Evolutionary conservation across 495 filamentous ascomycete species (phyloP).

Genomic region (Terfezia claveryi): DNA sequence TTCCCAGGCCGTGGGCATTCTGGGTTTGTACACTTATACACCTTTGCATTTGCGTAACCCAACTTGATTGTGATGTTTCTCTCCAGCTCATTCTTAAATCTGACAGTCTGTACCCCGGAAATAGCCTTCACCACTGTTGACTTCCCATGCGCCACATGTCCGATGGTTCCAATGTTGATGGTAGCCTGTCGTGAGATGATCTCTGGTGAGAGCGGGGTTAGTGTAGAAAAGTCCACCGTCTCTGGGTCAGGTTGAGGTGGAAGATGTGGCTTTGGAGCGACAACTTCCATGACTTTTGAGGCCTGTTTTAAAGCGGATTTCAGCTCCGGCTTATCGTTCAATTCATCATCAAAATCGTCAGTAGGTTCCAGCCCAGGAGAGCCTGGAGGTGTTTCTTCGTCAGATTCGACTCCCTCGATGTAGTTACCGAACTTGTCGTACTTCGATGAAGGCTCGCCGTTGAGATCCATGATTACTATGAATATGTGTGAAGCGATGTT

Average conservation of each 20-base stretch:
- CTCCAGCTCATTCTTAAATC: slow-evolving; percentile 98
- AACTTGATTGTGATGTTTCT: slow-evolving; percentile 99
- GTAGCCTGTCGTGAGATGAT: slow-evolving; percentile 95
- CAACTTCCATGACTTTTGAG: slow-evolving; percentile 25
- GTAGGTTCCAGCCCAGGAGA: slow-evolving; percentile 31
- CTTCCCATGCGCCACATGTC: slow-evolving; percentile 96
- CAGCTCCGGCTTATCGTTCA: slow-evolving; percentile 30
- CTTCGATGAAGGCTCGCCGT: slow-evolving; percentile 26
- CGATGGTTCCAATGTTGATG: slow-evolving; percentile 97
- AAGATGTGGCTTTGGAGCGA: slow-evolving; percentile 37
- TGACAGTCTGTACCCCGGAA: slow-evolving; percentile 91
- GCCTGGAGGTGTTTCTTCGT: slow-evolving; percentile 36
- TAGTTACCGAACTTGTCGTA: slow-evolving; percentile 7
- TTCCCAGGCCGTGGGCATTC: slow-evolving; percentile 85
- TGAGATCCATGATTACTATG: slow-evolving; percentile 36
- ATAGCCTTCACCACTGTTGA: slow-evolving; percentile 98
- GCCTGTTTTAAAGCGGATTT: slow-evolving; percentile 49
- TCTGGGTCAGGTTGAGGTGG: slow-evolving; percentile 81
- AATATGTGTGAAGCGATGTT: background rate
- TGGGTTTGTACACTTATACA: slow-evolving; percentile 91
- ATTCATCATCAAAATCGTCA: slow-evolving; percentile 29
- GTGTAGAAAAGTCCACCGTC: slow-evolving; percentile 50
- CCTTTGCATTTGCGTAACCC: slow-evolving; percentile 96
- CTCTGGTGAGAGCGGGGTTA: slow-evolving; percentile 77
- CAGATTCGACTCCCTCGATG: slow-evolving; percentile 23